Conservation (phyloP, 75 land plant genomes). For the Adiantum capillusveneris region DNA sequence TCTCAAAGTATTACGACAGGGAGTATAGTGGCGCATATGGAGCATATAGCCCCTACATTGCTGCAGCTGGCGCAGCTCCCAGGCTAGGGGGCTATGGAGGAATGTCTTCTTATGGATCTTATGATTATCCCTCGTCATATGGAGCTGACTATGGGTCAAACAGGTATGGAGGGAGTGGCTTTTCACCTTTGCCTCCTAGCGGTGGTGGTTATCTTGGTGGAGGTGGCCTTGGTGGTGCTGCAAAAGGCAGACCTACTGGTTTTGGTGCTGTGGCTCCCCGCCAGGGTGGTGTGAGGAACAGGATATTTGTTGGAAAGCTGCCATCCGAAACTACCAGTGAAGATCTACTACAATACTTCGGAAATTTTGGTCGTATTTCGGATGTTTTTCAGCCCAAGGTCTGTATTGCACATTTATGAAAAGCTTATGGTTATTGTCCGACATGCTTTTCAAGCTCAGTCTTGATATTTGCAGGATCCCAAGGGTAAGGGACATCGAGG, state of each 20-base stretch:
- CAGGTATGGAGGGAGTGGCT: constrained; percentile 7
- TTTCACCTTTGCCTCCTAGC: neutral
- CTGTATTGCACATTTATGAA: constrained; percentile 5
- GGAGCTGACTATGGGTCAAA: neutral
- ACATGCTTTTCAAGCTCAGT: no score
- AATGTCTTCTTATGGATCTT: neutral
- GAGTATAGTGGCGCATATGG: constrained; percentile 16
- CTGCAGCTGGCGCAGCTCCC: neutral
- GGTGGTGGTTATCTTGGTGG: constrained; percentile 1
- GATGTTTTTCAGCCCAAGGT: constrained; percentile 99
- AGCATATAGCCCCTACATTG: constrained; percentile 18
- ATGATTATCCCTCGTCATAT: neutral
- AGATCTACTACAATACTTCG: constrained; percentile 79
- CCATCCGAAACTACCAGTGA: constrained; percentile 87
- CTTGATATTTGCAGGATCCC: constrained; percentile 70
- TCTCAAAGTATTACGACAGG: neutral
- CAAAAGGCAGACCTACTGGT: neutral
- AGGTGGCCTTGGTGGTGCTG: neutral
- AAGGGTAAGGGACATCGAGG: constrained; percentile 91
- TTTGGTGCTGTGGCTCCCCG: constrained; percentile 10
- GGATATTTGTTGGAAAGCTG: constrained; percentile 94
- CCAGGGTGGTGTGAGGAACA: constrained; percentile 56
- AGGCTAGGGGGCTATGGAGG: neutral
- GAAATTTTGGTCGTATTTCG: constrained; percentile 80
- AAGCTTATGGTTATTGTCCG: no score